phyloP scores from a whole-genome alignment of 352 stramenopile genomes.

The Discostella stelligera region DNA sequence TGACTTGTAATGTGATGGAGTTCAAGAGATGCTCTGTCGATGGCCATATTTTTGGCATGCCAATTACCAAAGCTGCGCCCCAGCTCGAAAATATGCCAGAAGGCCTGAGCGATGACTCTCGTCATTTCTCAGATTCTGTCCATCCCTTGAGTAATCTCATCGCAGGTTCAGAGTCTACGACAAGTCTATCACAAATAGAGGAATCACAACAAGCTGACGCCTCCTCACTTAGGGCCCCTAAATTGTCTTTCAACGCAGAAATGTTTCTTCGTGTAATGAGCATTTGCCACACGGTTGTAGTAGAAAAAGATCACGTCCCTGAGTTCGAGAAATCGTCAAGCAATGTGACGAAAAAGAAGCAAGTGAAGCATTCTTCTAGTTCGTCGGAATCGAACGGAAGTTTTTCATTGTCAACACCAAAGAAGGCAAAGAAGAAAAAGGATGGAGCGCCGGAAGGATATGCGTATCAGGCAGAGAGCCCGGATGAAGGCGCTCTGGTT shows the following conservation, averaged over 20 bases:
- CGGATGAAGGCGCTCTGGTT: slow-evolving; percentile 81
- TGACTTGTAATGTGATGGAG: slow-evolving; percentile 99
- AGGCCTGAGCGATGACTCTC: slow-evolving; percentile 4
- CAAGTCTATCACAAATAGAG: slow-evolving; percentile 2
- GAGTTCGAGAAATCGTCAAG: slow-evolving; percentile 1
- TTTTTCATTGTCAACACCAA: slow-evolving; percentile 19
- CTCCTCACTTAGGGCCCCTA: slow-evolving; percentile 4
- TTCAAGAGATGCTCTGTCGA: slow-evolving; percentile 96
- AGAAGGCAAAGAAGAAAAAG: slow-evolving; percentile 44
- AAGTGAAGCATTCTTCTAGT: slow-evolving; percentile 12
- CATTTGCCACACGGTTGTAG: slow-evolving; percentile 94
- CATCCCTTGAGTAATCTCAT: slow-evolving; percentile 68
- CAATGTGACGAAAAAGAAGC: slow-evolving; percentile 11
- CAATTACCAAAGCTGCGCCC: slow-evolving; percentile 66
- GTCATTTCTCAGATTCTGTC: slow-evolving; percentile 46
- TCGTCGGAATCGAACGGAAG: slow-evolving; percentile 19
- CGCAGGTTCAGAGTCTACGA: slow-evolving; percentile 34
- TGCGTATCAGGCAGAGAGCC: slow-evolving; percentile 82
- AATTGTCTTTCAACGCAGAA: slow-evolving; percentile 81
- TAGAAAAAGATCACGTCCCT: slow-evolving; percentile 85
- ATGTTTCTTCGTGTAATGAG: slow-evolving; percentile 85
- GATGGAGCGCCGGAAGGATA: slow-evolving; percentile 75
- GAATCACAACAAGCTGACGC: slow-evolving; percentile 14
- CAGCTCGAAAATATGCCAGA: slow-evolving; percentile 4
- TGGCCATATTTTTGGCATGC: slow-evolving; percentile 88